Evolutionary conservation across 305 asterid species (phyloP).

Genomic region (Lippia alba): DNA sequence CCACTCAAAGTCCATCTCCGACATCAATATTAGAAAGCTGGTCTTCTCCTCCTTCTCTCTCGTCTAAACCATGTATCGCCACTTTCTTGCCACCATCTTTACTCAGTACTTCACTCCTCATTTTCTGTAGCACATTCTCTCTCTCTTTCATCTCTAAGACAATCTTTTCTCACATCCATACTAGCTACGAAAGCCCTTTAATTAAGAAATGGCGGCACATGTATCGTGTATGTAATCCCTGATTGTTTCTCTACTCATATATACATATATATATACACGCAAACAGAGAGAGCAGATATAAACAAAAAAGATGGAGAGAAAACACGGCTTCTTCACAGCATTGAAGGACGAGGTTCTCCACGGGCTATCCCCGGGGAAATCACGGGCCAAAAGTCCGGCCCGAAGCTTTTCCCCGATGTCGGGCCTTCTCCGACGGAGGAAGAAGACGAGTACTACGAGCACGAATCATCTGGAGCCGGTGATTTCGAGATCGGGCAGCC

Average conservation of each 20-base stretch:
- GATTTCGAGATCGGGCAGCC: conserved; percentile 68
- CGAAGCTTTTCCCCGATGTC: conserved; percentile 62
- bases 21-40: conserved; percentile 18
- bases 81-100: conserved; percentile 30
- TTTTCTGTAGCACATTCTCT: conserved; percentile 31
- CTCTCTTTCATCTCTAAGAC: conserved; percentile 21
- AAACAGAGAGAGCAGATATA: background rate
- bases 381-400: conserved; percentile 58
- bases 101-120: conserved; percentile 18
- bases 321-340: conserved; percentile 77
- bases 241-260: background rate
- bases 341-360: conserved; percentile 75
- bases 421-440: conserved; percentile 61
- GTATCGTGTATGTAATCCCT: conserved; percentile 17
- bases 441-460: conserved; percentile 36
- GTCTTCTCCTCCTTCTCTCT: conserved; percentile 14
- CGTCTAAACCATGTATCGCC: conserved; percentile 38
- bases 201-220: conserved; percentile 26
- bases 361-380: conserved; percentile 71
- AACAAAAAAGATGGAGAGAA: conserved; percentile 59
- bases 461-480: conserved; percentile 47
- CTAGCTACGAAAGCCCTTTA: conserved; percentile 2
- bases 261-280: background rate
- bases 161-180: background rate
- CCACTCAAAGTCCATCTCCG: too few species aligned